Evolutionary conservation across 73 alveolate genomes (phyloP).

Genomic region (Tetrahymena borealis): DNA sequence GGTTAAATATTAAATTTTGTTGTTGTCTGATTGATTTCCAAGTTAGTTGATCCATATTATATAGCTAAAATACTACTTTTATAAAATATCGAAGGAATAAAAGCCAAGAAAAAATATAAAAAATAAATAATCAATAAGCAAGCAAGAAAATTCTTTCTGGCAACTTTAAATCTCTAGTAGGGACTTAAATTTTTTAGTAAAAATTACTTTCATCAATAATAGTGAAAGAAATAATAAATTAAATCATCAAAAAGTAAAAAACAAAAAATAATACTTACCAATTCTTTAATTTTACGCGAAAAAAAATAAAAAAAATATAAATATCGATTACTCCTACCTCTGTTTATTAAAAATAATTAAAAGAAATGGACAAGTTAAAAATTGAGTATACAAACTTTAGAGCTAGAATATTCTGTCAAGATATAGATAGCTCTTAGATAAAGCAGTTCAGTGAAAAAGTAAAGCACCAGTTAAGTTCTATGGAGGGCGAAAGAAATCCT

Average conservation of each 20-base stretch:
- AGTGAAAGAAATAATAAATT: too few species aligned
- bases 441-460: background rate
- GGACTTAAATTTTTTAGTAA: background rate
- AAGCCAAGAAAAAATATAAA: background rate
- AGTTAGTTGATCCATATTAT: too few species aligned
- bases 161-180: background rate
- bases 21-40: too few species aligned
- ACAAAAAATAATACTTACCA: background rate
- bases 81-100: too few species aligned
- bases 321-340: background rate
- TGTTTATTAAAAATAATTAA: background rate
- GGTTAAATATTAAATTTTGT: too few species aligned
- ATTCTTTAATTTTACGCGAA: background rate
- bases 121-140: background rate
- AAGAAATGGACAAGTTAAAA: background rate
- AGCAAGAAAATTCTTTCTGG: background rate
- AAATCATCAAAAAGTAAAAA: background rate
- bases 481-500: background rate
- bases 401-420: background rate
- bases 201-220: background rate
- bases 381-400: background rate
- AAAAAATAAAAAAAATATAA: background rate
- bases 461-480: background rate
- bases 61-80: too few species aligned
- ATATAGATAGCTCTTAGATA: background rate